Conservation (phyloP, 1,284 basidiomycete species). For the Tetrapyrgos nigripes region DNA sequence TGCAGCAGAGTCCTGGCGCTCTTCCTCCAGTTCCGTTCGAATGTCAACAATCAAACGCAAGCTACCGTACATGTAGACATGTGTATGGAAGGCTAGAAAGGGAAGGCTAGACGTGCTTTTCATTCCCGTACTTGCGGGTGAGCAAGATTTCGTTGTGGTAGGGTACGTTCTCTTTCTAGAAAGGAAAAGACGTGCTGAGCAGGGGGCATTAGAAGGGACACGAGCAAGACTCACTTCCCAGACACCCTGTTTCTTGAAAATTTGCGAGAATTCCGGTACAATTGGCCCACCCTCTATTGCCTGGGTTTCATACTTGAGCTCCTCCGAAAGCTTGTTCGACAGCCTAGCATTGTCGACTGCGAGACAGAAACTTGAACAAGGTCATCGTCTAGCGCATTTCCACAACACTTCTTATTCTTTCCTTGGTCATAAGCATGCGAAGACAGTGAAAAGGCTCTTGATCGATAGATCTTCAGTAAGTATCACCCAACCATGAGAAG, state of each 20-base stretch:
- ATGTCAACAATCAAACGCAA: slow-evolving; percentile 82
- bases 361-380: slow-evolving; percentile 2
- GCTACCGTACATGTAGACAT: slow-evolving; percentile 40
- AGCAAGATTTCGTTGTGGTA: slow-evolving; percentile 88
- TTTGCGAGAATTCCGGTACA: slow-evolving; percentile 80
- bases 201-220: not conserved
- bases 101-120: slow-evolving; percentile 67
- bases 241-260: slow-evolving; percentile 76
- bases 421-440: too few species aligned
- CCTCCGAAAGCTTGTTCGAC: slow-evolving; percentile 79
- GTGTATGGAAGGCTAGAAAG: slow-evolving; percentile 3
- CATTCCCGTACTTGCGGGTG: slow-evolving; percentile 88
- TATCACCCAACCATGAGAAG: too few species aligned
- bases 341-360: slow-evolving; percentile 80
- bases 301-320: slow-evolving; percentile 88
- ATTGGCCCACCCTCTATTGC: slow-evolving; percentile 43
- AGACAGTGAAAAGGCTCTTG: too few species aligned
- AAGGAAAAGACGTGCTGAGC: slow-evolving; percentile 5
- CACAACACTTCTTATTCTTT: too few species aligned
- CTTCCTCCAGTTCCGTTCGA: slow-evolving; percentile 41
- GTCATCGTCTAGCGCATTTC: not conserved
- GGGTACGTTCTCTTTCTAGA: slow-evolving; percentile 74
- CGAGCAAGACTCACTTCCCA: slow-evolving; percentile 66
- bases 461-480: too few species aligned
- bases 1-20: slow-evolving; percentile 38